Conservation (phyloP, 805 yeast species). For the Yamadazyma takamatsuzukensis region DNA sequence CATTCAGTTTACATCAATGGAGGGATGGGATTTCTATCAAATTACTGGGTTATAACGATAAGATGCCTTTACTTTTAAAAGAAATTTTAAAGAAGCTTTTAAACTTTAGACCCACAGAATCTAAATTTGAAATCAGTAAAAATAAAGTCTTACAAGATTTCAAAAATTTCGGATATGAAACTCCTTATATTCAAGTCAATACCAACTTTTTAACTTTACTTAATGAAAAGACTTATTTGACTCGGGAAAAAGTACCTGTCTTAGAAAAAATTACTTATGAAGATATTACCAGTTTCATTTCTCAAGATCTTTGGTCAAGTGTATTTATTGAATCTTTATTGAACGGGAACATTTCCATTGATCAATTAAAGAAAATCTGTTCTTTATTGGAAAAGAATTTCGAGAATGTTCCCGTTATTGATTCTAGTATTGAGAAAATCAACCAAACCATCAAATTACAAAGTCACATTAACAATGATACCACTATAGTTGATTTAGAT, state of each 20-base stretch:
- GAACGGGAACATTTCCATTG: constrained; percentile 63
- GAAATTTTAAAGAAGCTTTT: constrained; percentile 55
- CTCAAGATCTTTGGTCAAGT: constrained; percentile 41
- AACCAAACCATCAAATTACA: constrained; percentile 20
- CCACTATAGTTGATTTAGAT: constrained; percentile 7
- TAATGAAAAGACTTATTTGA: constrained; percentile 69
- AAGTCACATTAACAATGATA: constrained; percentile 32
- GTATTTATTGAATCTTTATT: constrained; percentile 71
- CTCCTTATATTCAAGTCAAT: constrained; percentile 78
- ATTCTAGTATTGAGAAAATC: constrained; percentile 30
- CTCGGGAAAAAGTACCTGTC: constrained; percentile 56
- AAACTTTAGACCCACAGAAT: constrained; percentile 46
- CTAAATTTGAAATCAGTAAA: constrained; percentile 64
- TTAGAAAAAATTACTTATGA: constrained; percentile 42
- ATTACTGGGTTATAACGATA: constrained; percentile 81
- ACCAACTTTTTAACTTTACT: constrained; percentile 57
- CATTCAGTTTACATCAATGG: constrained; percentile 52
- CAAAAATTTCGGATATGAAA: constrained; percentile 65
- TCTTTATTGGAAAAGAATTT: constrained; percentile 22
- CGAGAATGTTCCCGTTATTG: constrained; percentile 18
- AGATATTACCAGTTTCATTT: constrained; percentile 49
- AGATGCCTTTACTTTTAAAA: constrained; percentile 59
- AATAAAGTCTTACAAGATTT: constrained; percentile 60
- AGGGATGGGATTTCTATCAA: constrained; percentile 70
- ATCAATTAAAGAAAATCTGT: constrained; percentile 34